Evolutionary conservation across 495 filamentous ascomycete genomes (phyloP).

Genomic region (Venustampulla echinocandica): DNA sequence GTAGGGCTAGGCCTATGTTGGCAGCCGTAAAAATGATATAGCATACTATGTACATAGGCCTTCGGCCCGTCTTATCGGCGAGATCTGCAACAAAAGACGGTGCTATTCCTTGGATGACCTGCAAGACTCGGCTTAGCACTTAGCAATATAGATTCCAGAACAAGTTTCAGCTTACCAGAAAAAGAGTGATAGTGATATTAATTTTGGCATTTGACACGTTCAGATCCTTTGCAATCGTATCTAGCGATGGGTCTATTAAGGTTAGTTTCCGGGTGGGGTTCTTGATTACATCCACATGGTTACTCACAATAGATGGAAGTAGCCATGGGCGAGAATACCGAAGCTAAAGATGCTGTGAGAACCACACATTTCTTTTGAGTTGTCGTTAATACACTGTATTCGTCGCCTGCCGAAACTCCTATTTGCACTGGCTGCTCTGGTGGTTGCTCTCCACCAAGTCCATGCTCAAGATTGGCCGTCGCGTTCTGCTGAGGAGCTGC

Average conservation of each 20-base stretch:
- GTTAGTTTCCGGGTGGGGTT: not conserved
- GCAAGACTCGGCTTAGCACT: not conserved
- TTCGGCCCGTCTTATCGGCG: slow-evolving; percentile 45
- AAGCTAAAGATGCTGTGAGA: slow-evolving; percentile 48
- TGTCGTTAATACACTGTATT: slow-evolving; percentile 35
- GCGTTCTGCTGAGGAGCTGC: too few relatives aligned
- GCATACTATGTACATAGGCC: slow-evolving; percentile 45
- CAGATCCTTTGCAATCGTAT: slow-evolving; percentile 15
- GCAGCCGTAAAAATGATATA: slow-evolving; percentile 45
- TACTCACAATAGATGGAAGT: slow-evolving; percentile 55
- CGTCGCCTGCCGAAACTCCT: slow-evolving; percentile 2
- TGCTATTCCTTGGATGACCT: slow-evolving; percentile 49
- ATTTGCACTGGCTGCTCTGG: slow-evolving; percentile 4
- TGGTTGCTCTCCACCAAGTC: slow-evolving; percentile 7
- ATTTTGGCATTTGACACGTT: slow-evolving; percentile 14
- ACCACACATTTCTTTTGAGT: slow-evolving; percentile 53
- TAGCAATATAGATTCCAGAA: slow-evolving; percentile 2
- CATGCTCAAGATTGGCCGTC: too few relatives aligned
- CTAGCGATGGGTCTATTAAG: slow-evolving; percentile 14
- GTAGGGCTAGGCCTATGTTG: slow-evolving; percentile 45
- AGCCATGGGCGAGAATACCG: slow-evolving; percentile 64
- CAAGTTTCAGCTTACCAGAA: slow-evolving; percentile 26
- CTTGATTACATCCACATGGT: not conserved
- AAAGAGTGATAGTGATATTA: slow-evolving; percentile 18
- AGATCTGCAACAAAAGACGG: slow-evolving; percentile 50